Percentiles rank a stretch among this genome's conserved stretches.
Evolutionary conservation across 768 basidiomycete genomes (phyloP).

Genomic region (Suillus variegatus): DNA sequence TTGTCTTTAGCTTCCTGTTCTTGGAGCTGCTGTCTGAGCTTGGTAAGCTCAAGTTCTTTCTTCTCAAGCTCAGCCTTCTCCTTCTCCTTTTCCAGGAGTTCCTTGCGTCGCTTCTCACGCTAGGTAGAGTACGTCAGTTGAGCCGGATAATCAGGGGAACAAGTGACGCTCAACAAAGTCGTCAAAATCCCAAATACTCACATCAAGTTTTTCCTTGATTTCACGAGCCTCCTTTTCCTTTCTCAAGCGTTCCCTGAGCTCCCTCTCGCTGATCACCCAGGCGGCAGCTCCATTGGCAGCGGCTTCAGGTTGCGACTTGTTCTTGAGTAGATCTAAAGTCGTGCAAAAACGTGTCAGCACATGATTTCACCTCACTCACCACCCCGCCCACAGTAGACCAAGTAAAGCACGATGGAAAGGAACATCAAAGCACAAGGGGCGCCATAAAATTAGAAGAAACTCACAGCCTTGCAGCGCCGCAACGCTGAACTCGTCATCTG

Average conservation of each 20-base stretch:
- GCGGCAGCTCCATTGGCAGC: conserved; percentile 65
- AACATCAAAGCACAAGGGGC: conserved; percentile 13
- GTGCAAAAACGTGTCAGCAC: conserved; percentile 26
- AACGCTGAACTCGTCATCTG: conserved; percentile 85
- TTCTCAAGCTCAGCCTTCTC: conserved; percentile 66
- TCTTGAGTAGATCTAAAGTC: conserved; percentile 68
- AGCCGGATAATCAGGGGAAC: conserved; percentile 9
- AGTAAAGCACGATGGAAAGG: conserved; percentile 18
- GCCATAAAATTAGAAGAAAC: conserved; percentile 36
- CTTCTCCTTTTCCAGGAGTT: conserved; percentile 48
- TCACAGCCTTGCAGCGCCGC: conserved; percentile 90
- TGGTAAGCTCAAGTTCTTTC: conserved; percentile 60
- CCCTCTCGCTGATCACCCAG: conserved; percentile 78
- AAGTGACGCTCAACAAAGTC: conserved; percentile 21
- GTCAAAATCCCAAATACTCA: conserved; percentile 38
- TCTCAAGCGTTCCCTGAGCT: conserved; percentile 71
- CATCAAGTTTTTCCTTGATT: conserved; percentile 64
- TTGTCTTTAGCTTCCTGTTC: conserved; percentile 54
- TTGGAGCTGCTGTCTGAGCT: conserved; percentile 52
- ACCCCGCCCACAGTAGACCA: conserved; percentile 18
- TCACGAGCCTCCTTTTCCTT: conserved; percentile 75
- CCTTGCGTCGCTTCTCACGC: conserved; percentile 48
- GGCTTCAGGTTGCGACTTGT: conserved; percentile 79
- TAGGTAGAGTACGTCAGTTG: conserved; percentile 20
- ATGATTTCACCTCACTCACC: conserved; percentile 22